Evolutionary conservation across 2,329 filamentous ascomycete species (phyloP), one percentile per base, ranked within the genome.

Genomic region (Monosporascus ibericus): DNA sequence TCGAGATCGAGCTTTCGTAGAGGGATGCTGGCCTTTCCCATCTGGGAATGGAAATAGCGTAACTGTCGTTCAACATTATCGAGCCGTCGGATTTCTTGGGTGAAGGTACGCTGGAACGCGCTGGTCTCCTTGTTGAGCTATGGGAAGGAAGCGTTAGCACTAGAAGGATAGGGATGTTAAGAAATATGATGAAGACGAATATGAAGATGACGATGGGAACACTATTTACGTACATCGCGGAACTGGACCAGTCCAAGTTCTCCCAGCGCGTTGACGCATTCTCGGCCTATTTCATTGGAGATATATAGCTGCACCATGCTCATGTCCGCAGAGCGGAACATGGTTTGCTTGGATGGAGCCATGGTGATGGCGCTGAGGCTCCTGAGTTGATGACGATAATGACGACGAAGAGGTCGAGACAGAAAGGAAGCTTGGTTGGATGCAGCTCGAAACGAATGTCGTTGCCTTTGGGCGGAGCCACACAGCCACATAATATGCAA

Each of bases 291-390:
- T 80, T 99, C 94, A 71, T 96, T 97, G 68, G 94, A 90, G 67
- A 99, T 95, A 76, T 97, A 99, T 68, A 99, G 87, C 85, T 99
- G 94, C 68, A 95, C 95, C 87, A 99, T 87, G 81, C 91, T 96
- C 94, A 99, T 99, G 75, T 96, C 90, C 89, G 91, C 90, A 71
- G 94, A 99, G 82, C 95, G 92, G 86, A 99, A 97, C 79, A 96
- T 89, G 74, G 92, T 96, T 77, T 97, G 91, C 76, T 90, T 76
- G 70, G 77, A 74, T 62, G 80, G 77, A 72, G 82, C 82, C 84
- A 87, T 87, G 60, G 60, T 73, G 68, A 60, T 60, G 60, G 58
- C 57, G 57, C 44, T 51, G 49, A 46, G 47, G 49, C 62, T 64
- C 56, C 60, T 53, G 58, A 54, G 55, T 47, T 51, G 52, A 27